Conservation (phyloP, 176 grass and related monocot genomes). For the Elaeis guineensis region DNA sequence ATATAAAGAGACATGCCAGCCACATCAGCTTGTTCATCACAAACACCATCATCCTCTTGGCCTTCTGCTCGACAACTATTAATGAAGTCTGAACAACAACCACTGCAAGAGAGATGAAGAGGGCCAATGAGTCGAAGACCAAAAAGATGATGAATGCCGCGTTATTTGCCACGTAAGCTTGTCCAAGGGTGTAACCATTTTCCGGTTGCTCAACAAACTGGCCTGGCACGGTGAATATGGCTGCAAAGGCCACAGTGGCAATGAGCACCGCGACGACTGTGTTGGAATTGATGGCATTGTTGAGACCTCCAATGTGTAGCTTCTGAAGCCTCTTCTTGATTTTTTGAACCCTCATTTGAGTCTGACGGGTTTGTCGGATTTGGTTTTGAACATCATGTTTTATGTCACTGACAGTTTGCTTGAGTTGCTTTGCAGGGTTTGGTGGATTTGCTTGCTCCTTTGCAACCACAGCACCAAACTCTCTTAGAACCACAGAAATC, state of each 20-base stretch:
- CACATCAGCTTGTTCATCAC: constrained; percentile 99
- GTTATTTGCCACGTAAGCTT: constrained; percentile 61
- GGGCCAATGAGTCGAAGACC: constrained; percentile 73
- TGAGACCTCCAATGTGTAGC: constrained; percentile 85
- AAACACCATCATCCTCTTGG: constrained; percentile 90
- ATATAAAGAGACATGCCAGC: constrained; percentile 85
- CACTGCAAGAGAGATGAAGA: constrained; percentile 84
- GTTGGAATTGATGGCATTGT: constrained; percentile 93
- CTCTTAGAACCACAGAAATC: constrained; percentile 50
- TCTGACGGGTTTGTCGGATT: constrained; percentile 81
- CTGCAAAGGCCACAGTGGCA: constrained; percentile 88
- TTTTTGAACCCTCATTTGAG: constrained; percentile 74
- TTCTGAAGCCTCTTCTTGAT: constrained; percentile 81
- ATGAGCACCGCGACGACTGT: constrained; percentile 93
- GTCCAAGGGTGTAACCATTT: constrained; percentile 32
- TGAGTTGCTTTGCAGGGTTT: constrained; percentile 79
- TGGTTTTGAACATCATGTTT: constrained; percentile 82
- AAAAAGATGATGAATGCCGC: constrained; percentile 80
- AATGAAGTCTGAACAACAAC: constrained; percentile 85
- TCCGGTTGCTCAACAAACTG: constrained; percentile 28
- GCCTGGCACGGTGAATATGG: constrained; percentile 84
- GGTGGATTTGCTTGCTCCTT: constrained; percentile 53
- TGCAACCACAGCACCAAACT: constrained; percentile 42
- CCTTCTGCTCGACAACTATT: constrained; percentile 92
- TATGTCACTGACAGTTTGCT: constrained; percentile 92